Base-by-base conservation (phyloP, 768 basidiomycete species). In the Suillus cothurnatus region DNA sequence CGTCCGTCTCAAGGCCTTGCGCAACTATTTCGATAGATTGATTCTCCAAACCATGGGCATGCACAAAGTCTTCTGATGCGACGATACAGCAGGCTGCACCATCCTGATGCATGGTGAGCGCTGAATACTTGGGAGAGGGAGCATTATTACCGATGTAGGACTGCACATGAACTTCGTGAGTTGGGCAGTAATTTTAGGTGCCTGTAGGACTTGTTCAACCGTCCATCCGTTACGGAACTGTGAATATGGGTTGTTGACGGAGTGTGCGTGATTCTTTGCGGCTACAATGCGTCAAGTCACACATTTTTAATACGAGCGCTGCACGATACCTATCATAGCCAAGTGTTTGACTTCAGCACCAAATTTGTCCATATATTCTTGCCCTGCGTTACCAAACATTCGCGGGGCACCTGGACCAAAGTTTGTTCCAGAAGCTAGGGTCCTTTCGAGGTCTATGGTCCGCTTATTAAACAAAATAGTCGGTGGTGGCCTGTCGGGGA, bases 91-190 rank as follows among this genome's bases (percentile, higher is more conserved):
- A 89, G 2, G 90, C 90, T 28, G 89, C 90, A 26, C 89, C 89
- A 68, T 92, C 89, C 90, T 91, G 57, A 26, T 45, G 26, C 39
- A 21, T 21, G 15, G 39, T 64, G 32, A 61, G 28, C 55, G 36
- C 53, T 56, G 45, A 12, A 12, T 17, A n/a, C 12, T 39, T 6
- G 8, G 14, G 19, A 41, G 19, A 2, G 19, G 19, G 26, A 41
- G 6, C 6, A 41, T 11, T 6, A 21, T 64, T 66, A 86, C 91
- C 41, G 87, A 93, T 38, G 93, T 95, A 0, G 93, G 93, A 69
- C 91, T 93, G 72, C 92, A 94, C 91, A 94, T 94, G 74, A 86
- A 89, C 75, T 91, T 91, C 3, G 93, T 93, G 57, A 92, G 78
- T 69, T 92, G 85, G 55, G 86, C 88, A 50, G 83, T 90, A 72